Base-by-base conservation (phyloP, 345 rosid species). In the Eucalyptus pumila region DNA sequence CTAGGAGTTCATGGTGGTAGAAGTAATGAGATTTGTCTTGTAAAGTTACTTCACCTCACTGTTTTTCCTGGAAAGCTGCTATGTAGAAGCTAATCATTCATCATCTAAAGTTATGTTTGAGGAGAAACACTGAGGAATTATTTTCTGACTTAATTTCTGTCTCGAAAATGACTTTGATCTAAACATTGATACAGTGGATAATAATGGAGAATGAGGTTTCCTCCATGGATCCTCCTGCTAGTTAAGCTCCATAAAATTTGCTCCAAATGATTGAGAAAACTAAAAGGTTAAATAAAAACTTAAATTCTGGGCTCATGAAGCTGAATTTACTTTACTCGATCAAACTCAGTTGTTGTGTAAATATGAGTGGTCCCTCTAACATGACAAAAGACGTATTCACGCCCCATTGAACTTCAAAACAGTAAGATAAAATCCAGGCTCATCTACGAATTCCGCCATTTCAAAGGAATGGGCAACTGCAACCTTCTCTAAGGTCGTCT, bases 361-460 rank as follows among this genome's bases (percentile, higher is more conserved):
- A 44, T 37, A 7, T 3, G 30, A 76, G 85, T 21, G 47, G 85
- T 40, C 47, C 85, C 47, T 76, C 30, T 40, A 76, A 76, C 47
- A 40, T 76, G 12, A 76, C 11, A 86, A 15, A 51, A 47, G 47
- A 40, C 9, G 47, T 76, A 76, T 21, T 86, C 83, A 62, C 62
- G 85, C 86, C 86, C 89, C 86, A 32, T 87, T 90, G 91, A 91
- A 93, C 83, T 87, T 94, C 49, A 96, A 91, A 89, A 95, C 96
- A 88, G 96, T 96, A 58, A 97, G 95, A 93, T 93, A 96, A 80
- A 97, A 91, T 86, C 92, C 95, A 88, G 97, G 94, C 52, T 95
- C 97, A 54, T 98, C 98, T 32, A 92, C 91, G 67, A 92, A 97
- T 58, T 97, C 93, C 2, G 89, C 90, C 87, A 96, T 37, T 91